Evolutionary conservation across 805 yeast genomes (phyloP), one percentile per base, ranked within the genome.

Genomic region (Kodamaea neixiangensis): DNA sequence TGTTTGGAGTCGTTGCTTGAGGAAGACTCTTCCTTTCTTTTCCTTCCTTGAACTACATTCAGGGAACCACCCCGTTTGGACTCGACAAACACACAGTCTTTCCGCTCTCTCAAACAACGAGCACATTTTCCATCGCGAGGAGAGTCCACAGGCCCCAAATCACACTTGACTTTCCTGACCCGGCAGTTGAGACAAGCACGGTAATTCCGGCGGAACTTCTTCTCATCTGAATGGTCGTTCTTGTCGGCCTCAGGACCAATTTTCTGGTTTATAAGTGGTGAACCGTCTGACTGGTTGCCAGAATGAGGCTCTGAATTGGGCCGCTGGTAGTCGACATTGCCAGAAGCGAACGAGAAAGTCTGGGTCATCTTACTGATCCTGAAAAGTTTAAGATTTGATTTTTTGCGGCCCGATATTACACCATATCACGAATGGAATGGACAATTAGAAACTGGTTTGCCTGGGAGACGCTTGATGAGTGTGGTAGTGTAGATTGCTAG

Each of bases 171-270:
- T 61, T 92, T 93, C 39, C 96, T 78, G 5, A 83, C 80, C 14
- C 97, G 79, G 64, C 98, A 92, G 67, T 84, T 88, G 45, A 88
- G 68, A 61, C 98, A 92, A 1, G 97, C 97, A 54, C 82, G 78
- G 65, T 88, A 92, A 54, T 83, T 82, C 55, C 97, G 72, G 57
- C 73, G 80, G 73, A 78, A 86, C 52, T 67, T 69, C 42, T 48
- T 48, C 20, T 48, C 51, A 4, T 48, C 51, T 7, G 38, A 34
- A 15, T 34, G 15, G 15, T n/a, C n/a, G 13, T 17, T 17, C 21
- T 19, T 17, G n/a, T 37, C 21, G 3, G 17, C 13, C 9, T 15
- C 21, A 15, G 17, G 5, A 5, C n/a, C 41, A 17, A 25, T 25
- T 25, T 25, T 25, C 10, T 25, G 31, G 11, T 13, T 13, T 25